These are phyloP conservation scores for Linaria vulgaris DNA, from an alignment of 257 asterid genomes.

Conservation along the genomic window DNA sequence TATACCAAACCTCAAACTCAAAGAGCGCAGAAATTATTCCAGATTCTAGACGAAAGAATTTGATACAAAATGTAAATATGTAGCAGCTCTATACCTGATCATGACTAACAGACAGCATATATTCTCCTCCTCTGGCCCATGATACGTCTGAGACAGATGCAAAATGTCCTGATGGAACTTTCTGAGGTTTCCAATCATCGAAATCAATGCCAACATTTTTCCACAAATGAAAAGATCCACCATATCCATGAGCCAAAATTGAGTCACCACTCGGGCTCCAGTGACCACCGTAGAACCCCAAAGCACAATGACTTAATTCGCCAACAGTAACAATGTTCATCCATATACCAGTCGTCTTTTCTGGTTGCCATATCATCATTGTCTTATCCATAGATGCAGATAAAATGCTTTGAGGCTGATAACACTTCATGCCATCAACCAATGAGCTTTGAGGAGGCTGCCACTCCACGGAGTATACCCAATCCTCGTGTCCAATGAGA, in stretches of 20 bases:
- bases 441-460: conserved; percentile 67
- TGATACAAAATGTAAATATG: neutral
- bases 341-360: conserved; percentile 93
- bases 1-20: neutral
- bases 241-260: conserved; percentile 92
- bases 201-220: conserved; percentile 65
- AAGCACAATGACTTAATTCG: conserved; percentile 88
- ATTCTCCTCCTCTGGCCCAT: conserved; percentile 80
- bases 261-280: conserved; percentile 81
- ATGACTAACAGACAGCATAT: conserved; percentile 87
- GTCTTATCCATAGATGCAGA: conserved; percentile 99
- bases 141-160: conserved; percentile 81
- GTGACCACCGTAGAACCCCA: conserved; percentile 96
- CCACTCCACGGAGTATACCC: conserved; percentile 99
- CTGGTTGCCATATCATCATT: conserved; percentile 99
- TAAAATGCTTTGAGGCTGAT: conserved; percentile 85
- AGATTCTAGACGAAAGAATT: neutral
- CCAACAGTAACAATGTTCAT: conserved; percentile 96
- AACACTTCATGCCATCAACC: conserved; percentile 43
- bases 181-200: conserved; percentile 95
- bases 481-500: conserved; percentile 95
- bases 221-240: conserved; percentile 96
- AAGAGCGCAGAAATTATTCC: too few relatives aligned
- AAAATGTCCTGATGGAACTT: conserved; percentile 97
- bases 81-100: conserved; percentile 67